phyloP scores from a whole-genome alignment of 2,329 filamentous ascomycete genomes.

The Chaetomiaceae sp. region DNA sequence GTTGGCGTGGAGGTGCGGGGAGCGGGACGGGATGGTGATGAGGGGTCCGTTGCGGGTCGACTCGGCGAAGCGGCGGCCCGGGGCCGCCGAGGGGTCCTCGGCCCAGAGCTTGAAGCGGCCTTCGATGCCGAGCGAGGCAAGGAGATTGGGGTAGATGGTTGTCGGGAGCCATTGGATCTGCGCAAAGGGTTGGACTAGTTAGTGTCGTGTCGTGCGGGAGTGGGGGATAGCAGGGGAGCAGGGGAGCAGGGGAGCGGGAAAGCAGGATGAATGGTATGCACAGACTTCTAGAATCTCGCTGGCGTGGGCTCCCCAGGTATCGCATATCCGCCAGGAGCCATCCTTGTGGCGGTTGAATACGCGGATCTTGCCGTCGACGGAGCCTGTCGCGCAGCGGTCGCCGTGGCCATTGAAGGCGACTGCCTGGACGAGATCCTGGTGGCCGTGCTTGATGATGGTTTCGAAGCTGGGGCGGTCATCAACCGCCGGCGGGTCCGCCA shows the following conservation, averaged over 20 bases:
- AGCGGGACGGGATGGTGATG: conserved; percentile 13
- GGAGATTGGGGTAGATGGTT: conserved; percentile 76
- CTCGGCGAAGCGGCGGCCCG: conserved; percentile 73
- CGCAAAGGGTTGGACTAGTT: background rate
- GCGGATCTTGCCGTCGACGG: conserved; percentile 87
- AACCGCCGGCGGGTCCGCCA: conserved; percentile 29
- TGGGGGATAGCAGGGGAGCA: too few relatives aligned
- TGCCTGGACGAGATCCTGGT: conserved; percentile 76
- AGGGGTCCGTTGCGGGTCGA: conserved; percentile 32
- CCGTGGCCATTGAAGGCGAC: conserved; percentile 91
- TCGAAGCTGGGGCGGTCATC: conserved; percentile 50
- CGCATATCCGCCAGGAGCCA: conserved; percentile 71
- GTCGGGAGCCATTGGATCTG: conserved; percentile 92
- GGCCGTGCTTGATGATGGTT: conserved; percentile 65
- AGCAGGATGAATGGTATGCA: too few relatives aligned
- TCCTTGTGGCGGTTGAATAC: conserved; percentile 83
- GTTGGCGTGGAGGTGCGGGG: conserved; percentile 17
- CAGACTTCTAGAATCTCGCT: conserved; percentile 83
- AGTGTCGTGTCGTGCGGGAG: too few relatives aligned
- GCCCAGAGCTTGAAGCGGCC: conserved; percentile 90
- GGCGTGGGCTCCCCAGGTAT: conserved; percentile 86
- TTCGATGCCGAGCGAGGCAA: conserved; percentile 85
- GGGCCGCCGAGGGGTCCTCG: conserved; percentile 77
- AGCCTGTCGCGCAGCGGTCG: conserved; percentile 84
- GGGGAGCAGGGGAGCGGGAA: too few relatives aligned